Evolutionary conservation across 225 moss, liverwort and hornwort genomes (phyloP).

Genomic region (Physcomitrium patens): DNA sequence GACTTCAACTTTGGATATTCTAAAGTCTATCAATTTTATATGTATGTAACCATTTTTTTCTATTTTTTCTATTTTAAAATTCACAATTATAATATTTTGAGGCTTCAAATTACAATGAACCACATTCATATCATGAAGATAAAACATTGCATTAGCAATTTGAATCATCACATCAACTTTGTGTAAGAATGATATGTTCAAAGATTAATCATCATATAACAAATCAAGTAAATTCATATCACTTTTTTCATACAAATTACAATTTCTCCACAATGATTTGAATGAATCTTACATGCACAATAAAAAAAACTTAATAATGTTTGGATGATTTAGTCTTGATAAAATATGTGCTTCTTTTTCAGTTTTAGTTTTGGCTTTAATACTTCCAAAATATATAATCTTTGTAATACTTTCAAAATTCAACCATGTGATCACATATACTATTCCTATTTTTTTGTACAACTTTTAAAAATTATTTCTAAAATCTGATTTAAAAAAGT

Average conservation of each 20-base stretch:
- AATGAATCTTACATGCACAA: background rate
- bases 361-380: too few species aligned
- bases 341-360: too few species aligned
- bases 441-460: background rate
- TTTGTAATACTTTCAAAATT: too few species aligned
- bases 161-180: constrained; percentile 22
- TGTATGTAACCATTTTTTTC: background rate
- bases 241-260: too few species aligned
- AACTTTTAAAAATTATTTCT: background rate
- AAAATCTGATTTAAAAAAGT: background rate
- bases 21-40: background rate
- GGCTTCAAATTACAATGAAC: constrained; percentile 25
- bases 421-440: background rate
- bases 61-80: background rate
- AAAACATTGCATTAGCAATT: constrained; percentile 23
- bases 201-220: too few species aligned
- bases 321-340: too few species aligned
- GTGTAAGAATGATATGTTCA: background rate
- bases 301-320: constrained; percentile 9
- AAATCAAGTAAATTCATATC: too few species aligned
- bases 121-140: constrained; percentile 27
- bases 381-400: too few species aligned
- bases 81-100: background rate
- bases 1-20: background rate
- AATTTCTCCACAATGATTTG: background rate